These are phyloP conservation scores for Ogataea salicorniae DNA, from an alignment of 805 yeast genomes.

Conservation along the genomic window DNA sequence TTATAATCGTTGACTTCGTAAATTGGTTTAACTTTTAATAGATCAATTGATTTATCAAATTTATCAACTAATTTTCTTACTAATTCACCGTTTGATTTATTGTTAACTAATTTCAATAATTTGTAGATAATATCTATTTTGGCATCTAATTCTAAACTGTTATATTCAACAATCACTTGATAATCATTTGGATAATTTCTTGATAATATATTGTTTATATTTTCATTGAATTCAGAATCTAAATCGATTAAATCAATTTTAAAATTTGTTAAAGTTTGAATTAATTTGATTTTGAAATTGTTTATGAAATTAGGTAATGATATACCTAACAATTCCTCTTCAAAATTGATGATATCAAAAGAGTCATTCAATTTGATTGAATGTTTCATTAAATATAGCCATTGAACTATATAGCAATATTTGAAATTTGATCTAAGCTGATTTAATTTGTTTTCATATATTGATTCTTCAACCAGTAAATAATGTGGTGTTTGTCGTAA, in stretches of 20 bases:
- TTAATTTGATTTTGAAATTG: slow-evolving; percentile 38
- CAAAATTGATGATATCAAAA: slow-evolving; percentile 55
- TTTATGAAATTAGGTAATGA: slow-evolving; percentile 38
- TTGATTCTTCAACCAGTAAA: slow-evolving; percentile 34
- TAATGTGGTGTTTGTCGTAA: slow-evolving; percentile 36
- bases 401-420: slow-evolving; percentile 41
- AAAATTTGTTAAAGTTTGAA: slow-evolving; percentile 35
- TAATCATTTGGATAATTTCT: too few species aligned
- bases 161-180: slow-evolving; percentile 13
- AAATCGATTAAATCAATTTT: slow-evolving; percentile 21
- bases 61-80: slow-evolving; percentile 42
- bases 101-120: slow-evolving; percentile 34
- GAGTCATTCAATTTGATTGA: slow-evolving; percentile 46
- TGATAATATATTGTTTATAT: slow-evolving; percentile 9
- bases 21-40: slow-evolving; percentile 19
- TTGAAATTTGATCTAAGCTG: slow-evolving; percentile 33
- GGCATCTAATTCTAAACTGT: slow-evolving; percentile 35
- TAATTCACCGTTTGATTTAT: slow-evolving; percentile 40
- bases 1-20: slow-evolving; percentile 11
- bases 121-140: slow-evolving; percentile 45
- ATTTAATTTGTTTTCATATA: slow-evolving; percentile 26
- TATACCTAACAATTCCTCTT: slow-evolving; percentile 52
- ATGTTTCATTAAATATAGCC: slow-evolving; percentile 53
- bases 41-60: slow-evolving; percentile 24
- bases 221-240: slow-evolving; percentile 27